Evolutionary conservation across 148 eudicot genomes (phyloP).

Genomic region (Oxyria digyna): DNA sequence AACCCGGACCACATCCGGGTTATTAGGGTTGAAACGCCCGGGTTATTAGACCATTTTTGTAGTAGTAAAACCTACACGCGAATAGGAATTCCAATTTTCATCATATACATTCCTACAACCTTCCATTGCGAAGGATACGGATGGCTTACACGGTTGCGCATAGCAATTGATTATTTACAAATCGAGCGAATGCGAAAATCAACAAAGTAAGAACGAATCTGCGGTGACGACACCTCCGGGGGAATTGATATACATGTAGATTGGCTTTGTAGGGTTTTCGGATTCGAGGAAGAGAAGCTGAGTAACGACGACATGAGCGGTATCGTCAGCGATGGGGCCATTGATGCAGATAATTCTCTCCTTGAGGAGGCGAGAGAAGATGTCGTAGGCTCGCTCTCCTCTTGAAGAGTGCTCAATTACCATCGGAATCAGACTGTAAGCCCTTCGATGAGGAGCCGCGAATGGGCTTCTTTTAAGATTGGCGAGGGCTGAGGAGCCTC

Average conservation of each 20-base stretch:
- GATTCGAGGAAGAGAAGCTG: slow-evolving; percentile 92
- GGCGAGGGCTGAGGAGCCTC: neutral
- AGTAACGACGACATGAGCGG: slow-evolving; percentile 89
- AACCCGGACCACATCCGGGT: no score
- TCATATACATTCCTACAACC: no score
- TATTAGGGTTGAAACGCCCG: no score
- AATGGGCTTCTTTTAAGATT: neutral
- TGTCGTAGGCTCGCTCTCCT: slow-evolving; percentile 93
- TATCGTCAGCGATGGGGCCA: slow-evolving; percentile 82
- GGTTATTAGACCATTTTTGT: no score
- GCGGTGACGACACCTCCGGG: slow-evolving; percentile 99
- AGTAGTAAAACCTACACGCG: no score
- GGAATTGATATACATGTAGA: slow-evolving; percentile 86
- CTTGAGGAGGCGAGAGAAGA: slow-evolving; percentile 85
- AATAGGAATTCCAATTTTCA: neutral
- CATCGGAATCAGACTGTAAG: slow-evolving; percentile 73
- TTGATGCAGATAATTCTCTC: slow-evolving; percentile 89
- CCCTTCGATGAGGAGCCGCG: slow-evolving; percentile 11
- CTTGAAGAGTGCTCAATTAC: slow-evolving; percentile 92
- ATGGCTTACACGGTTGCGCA: neutral
- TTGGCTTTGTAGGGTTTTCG: slow-evolving; percentile 90
- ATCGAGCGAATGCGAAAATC: neutral
- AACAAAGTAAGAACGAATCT: slow-evolving; percentile 22
- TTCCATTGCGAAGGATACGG: neutral
- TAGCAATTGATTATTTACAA: neutral